Base-by-base conservation (phyloP, 371 early-diverging fungal species). In the Lichtheimia ramosa region DNA sequence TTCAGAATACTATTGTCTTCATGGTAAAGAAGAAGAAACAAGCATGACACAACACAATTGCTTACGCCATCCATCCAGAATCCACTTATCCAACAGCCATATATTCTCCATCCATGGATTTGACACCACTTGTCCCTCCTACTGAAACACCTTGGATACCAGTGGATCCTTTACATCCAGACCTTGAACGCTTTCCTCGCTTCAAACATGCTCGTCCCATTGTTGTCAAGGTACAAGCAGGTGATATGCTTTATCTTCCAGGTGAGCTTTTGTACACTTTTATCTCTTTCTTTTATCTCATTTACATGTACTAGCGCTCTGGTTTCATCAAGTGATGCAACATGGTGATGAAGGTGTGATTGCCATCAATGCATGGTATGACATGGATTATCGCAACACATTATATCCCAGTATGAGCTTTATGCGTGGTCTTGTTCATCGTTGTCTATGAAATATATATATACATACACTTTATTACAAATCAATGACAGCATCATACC, bases 341-440 rank as follows among this genome's bases (percentile, higher is more conserved):
- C 62, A 77, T 5, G 78, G 76, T 10, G 73, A 76, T 3, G 78
- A 83, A 48, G 83, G 83, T n/a, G 85, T 86, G n/a, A 85, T 91
- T 62, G 92, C 92, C 0, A 85, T 92, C 18, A 92, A 92, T 63
- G 89, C 83, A 62, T 92, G 92, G 92, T 92, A 89, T 62, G 88
- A 89, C 64, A 87, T 90, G 85, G 81, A 84, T 6, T 89, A 83
- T 53, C 56, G 58, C 4, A 71, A 69, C 43, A 65, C 58, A 7
- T 24, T 80, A 8, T 77, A 66, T 58, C 70, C 81, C 2, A 68
- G 71, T 1, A 64, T 73, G 51, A 67, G 61, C 3, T 62, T 75
- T n/a, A 65, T 67, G 23, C 71, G 81, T 53, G 58, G 62, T 23
- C 56, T 77, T 7, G 43, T 72, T 3, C 62, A 71, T 23, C 66